phyloP scores from a whole-genome alignment of 2,329 filamentous ascomycete species.

The Apiospora phragmitis region DNA sequence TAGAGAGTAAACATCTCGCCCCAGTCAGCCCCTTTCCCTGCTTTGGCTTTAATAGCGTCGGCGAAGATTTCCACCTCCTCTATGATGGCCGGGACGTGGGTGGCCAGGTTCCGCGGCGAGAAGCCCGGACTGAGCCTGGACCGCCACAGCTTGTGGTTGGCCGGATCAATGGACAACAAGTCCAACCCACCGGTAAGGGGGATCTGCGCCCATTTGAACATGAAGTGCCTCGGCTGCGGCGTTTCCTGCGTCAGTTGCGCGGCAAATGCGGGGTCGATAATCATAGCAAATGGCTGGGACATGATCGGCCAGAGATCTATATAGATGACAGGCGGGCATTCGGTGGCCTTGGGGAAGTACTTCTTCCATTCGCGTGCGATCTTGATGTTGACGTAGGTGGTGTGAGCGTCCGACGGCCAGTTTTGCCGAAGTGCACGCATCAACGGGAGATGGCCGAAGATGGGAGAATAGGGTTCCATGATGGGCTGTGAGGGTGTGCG shows the following conservation, averaged over 20 bases:
- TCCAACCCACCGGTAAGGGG: not conserved
- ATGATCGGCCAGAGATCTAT: constrained; percentile 37
- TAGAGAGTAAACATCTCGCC: constrained; percentile 24
- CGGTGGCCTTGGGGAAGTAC: constrained; percentile 23
- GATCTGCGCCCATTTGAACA: constrained; percentile 8
- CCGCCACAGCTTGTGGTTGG: constrained; percentile 32
- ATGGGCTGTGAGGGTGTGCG: not conserved
- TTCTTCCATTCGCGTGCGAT: constrained; percentile 20
- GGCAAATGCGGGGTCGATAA: constrained; percentile 34
- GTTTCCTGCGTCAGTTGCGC: constrained; percentile 33
- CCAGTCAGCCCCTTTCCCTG: not conserved
- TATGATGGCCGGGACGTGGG: constrained; percentile 16
- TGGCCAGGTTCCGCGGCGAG: constrained; percentile 31
- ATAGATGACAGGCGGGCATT: constrained; percentile 26
- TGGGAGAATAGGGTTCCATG: not conserved
- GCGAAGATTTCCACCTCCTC: constrained; percentile 25
- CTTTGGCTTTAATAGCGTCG: constrained; percentile 16
- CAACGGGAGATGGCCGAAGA: not conserved
- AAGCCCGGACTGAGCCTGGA: constrained; percentile 38
- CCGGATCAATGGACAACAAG: not conserved
- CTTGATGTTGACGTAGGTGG: constrained; percentile 18
- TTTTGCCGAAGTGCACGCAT: not conserved
- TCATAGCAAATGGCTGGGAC: constrained; percentile 28
- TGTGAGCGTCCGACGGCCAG: constrained; percentile 22
- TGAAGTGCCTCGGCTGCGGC: constrained; percentile 29